Percentiles rank a stretch among this genome's conserved stretches.
Conservation (phyloP, 2,329 filamentous ascomycete genomes). For the Sporothrix globosa region DNA sequence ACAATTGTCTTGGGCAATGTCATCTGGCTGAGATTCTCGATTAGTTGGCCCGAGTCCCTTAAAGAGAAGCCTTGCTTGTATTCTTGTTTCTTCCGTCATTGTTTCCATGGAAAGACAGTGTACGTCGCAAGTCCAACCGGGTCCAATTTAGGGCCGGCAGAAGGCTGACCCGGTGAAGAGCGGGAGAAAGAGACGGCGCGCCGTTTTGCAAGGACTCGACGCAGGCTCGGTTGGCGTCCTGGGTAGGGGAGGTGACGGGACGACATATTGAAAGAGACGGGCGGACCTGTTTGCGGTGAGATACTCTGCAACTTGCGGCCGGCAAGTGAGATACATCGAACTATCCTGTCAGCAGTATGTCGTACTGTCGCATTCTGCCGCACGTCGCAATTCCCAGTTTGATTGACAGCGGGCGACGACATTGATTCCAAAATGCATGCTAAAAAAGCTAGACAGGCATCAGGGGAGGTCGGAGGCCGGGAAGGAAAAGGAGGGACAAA, state of each 20-base stretch:
- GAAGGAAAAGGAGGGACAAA: background rate
- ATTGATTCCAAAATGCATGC: conserved; percentile 16
- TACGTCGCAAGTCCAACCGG: no score
- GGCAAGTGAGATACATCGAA: background rate
- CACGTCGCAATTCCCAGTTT: conserved; percentile 24
- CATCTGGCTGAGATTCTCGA: background rate
- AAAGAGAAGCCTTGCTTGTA: conserved; percentile 9
- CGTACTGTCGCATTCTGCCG: conserved; percentile 13
- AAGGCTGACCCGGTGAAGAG: background rate
- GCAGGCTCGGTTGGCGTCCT: no score
- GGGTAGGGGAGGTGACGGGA: background rate
- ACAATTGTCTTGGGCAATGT: conserved; percentile 8
- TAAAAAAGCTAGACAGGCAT: conserved; percentile 20
- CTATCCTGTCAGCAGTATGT: no score
- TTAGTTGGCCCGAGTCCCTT: background rate
- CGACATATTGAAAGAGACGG: no score
- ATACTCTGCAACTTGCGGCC: background rate
- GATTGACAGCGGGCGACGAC: conserved; percentile 25
- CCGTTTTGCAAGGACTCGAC: background rate
- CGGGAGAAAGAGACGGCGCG: background rate
- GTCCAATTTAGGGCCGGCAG: conserved; percentile 23
- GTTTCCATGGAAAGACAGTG: background rate
- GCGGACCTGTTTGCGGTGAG: background rate
- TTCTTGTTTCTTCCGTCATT: background rate
- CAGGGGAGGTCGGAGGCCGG: background rate